Base-by-base conservation (phyloP, 495 filamentous ascomycete species). In the Aspergillus biplanus region DNA sequence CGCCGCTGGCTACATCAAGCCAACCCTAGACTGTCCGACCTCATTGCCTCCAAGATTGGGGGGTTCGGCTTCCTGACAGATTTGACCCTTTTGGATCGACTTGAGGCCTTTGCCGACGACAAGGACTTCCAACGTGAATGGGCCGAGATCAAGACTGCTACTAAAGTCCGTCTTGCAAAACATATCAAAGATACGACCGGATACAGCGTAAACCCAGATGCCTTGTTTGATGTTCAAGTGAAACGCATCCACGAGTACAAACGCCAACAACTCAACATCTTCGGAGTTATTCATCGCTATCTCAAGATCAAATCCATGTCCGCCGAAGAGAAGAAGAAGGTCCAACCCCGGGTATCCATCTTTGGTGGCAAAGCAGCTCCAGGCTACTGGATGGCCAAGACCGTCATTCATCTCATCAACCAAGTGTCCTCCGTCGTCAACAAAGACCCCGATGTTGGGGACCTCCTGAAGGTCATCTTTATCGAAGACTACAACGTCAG, bases 201-300 rank as follows among this genome's bases (percentile, higher is more conserved):
- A 32, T 85, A 95, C 57, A 86, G 82, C 15, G 92, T 99, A 69
- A 93, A 96, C 73, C 96, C 95, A 1, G 81, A 87, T 31, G 86
- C 94, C 0, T 83, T 99, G 35, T 99, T 99, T 68, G 95, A 99
- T 70, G 89, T 99, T 9, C 95, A 99, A 74, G 95, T 98, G 59
- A 99, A 99, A 82, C 90, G 95, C 65, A 99, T 99, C 72, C 95
- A 99, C 78, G 95, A 99, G 80, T 99, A 99, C 79, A 99, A 99
- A 83, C 90, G 95, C 56, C 95, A 99, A 78, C 95, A 99, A 73
- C 87, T 99, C 70, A 99, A 99, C 80, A 97, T 99, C 71, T 97
- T 99, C 67, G 95, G 95, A 55, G 91, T 97, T 62, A 98, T 99
- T 69, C 90, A 97, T 74, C 89, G 95, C 49, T 99, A 98, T 73